Conservation (phyloP, 2,329 filamentous ascomycete genomes). For the Grosmannia serpens region DNA sequence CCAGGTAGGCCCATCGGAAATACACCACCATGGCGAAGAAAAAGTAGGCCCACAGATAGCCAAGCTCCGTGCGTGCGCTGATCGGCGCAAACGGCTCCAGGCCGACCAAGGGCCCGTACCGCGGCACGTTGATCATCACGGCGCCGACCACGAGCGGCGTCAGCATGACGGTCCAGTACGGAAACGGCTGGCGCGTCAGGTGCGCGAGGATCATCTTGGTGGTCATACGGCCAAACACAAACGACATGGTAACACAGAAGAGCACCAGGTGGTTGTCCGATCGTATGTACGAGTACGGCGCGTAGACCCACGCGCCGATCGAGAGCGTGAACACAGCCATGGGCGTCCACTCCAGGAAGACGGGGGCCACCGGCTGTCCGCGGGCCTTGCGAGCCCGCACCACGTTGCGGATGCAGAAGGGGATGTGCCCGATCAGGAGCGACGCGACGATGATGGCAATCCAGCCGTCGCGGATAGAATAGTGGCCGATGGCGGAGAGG, state of each 20-base stretch:
- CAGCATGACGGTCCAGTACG: slow-evolving; percentile 90
- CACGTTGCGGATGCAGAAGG: slow-evolving; percentile 83
- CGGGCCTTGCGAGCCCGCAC: slow-evolving; percentile 60
- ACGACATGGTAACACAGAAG: slow-evolving; percentile 88
- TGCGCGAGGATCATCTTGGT: slow-evolving; percentile 98
- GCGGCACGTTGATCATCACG: slow-evolving; percentile 69
- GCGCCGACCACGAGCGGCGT: slow-evolving; percentile 79
- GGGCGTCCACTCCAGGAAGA: slow-evolving; percentile 90
- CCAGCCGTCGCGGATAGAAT: slow-evolving; percentile 82
- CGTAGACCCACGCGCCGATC: slow-evolving; percentile 77
- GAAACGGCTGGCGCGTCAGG: slow-evolving; percentile 85
- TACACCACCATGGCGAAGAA: slow-evolving; percentile 76
- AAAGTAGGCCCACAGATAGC: slow-evolving; percentile 78
- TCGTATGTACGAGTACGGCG: slow-evolving; percentile 73
- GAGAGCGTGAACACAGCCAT: slow-evolving; percentile 70
- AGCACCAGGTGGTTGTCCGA: slow-evolving; percentile 78
- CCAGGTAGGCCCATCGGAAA: slow-evolving; percentile 82
- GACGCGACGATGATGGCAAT: slow-evolving; percentile 56
- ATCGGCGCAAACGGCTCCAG: slow-evolving; percentile 34
- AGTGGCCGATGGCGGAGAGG: slow-evolving; percentile 51
- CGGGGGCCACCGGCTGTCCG: slow-evolving; percentile 62
- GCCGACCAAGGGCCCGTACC: slow-evolving; percentile 45
- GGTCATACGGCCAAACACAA: slow-evolving; percentile 95
- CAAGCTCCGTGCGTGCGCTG: slow-evolving; percentile 55
- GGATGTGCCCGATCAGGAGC: slow-evolving; percentile 64